These are phyloP conservation scores for Pythium sukuiense DNA, from an alignment of 352 stramenopile species.

Conservation along the genomic window DNA sequence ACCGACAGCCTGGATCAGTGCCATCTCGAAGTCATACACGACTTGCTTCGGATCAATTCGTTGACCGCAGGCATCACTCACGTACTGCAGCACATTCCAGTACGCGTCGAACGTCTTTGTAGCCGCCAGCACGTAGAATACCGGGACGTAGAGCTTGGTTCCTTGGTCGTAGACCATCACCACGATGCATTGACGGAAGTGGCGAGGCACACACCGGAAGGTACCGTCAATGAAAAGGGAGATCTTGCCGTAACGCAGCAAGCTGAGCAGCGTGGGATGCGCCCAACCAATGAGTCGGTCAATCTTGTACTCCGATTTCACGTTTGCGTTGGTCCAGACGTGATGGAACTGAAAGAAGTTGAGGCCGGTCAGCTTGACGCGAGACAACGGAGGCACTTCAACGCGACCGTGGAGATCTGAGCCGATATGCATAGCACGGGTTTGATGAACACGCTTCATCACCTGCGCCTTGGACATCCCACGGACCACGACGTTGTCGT, in stretches of 20 bases:
- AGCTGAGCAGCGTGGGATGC: conserved; percentile 18
- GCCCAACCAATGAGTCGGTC: conserved; percentile 25
- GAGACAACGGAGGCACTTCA: conserved; percentile 16
- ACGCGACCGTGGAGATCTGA: conserved; percentile 23
- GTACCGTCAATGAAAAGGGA: conserved; percentile 29
- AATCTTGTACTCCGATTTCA: conserved; percentile 9
- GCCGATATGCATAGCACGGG: background rate
- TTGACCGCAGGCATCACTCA: conserved; percentile 1
- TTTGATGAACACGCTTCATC: background rate
- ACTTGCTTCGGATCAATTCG: conserved; percentile 10
- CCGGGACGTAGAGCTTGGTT: conserved; percentile 19
- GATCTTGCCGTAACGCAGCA: conserved; percentile 19
- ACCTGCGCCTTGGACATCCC: conserved; percentile 4
- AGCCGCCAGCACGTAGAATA: conserved; percentile 26
- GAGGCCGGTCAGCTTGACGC: conserved; percentile 5
- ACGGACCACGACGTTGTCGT: background rate
- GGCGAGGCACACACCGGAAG: too few relatives aligned
- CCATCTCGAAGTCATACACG: conserved; percentile 23
- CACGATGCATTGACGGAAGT: conserved; percentile 24
- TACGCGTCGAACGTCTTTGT: conserved; percentile 24
- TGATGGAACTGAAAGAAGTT: conserved; percentile 32
- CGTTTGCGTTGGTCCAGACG: conserved; percentile 12
- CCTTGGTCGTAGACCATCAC: conserved; percentile 26
- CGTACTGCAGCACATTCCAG: conserved; percentile 24
- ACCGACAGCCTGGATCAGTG: conserved; percentile 16